Conservation (phyloP, 1,284 basidiomycete genomes). For the Mycosarcoma mackinlayi region DNA sequence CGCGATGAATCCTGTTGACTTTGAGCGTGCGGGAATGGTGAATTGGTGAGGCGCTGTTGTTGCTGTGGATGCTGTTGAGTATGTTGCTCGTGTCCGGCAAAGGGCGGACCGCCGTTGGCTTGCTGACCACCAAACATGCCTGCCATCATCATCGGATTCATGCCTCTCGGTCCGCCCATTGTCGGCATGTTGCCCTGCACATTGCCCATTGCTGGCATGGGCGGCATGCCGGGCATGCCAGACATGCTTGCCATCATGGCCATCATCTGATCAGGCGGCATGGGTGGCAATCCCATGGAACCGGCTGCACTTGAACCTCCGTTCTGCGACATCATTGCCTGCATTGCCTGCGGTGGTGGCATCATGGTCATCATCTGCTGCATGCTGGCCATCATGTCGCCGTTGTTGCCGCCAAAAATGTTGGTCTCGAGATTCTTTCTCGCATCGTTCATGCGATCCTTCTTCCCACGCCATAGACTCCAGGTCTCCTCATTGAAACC, state of each 20-base stretch:
- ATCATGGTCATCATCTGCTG: conserved; percentile 52
- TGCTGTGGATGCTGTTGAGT: conserved; percentile 10
- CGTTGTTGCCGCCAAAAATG: conserved; percentile 23
- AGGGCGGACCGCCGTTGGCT: conserved; percentile 15
- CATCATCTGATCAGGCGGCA: conserved; percentile 61
- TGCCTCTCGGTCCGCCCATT: conserved; percentile 19
- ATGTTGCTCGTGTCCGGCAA: conserved; percentile 10
- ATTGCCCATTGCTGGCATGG: conserved; percentile 30
- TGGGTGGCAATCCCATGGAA: conserved; percentile 54
- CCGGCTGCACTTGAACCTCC: conserved; percentile 23
- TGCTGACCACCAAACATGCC: conserved; percentile 42
- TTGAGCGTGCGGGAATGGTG: conserved; percentile 20
- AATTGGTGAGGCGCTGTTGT: conserved; percentile 26
- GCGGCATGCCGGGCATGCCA: conserved; percentile 37
- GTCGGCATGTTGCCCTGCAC: conserved; percentile 32
- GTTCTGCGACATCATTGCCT: conserved; percentile 57
- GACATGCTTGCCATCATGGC: conserved; percentile 60
- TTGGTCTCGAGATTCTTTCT: conserved; percentile 72
- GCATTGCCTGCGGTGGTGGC: conserved; percentile 51
- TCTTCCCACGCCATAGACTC: conserved; percentile 88
- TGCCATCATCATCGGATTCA: conserved; percentile 41
- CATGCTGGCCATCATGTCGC: conserved; percentile 36
- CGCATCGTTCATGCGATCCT: conserved; percentile 82
- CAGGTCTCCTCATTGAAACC: conserved; percentile 97
- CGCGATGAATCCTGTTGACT: conserved; percentile 8